A percentile compares a stretch with the other conserved stretches of the same genome.
Evolutionary conservation across 345 rosid genomes (phyloP).

Genomic region (Erucastrum elatum): DNA sequence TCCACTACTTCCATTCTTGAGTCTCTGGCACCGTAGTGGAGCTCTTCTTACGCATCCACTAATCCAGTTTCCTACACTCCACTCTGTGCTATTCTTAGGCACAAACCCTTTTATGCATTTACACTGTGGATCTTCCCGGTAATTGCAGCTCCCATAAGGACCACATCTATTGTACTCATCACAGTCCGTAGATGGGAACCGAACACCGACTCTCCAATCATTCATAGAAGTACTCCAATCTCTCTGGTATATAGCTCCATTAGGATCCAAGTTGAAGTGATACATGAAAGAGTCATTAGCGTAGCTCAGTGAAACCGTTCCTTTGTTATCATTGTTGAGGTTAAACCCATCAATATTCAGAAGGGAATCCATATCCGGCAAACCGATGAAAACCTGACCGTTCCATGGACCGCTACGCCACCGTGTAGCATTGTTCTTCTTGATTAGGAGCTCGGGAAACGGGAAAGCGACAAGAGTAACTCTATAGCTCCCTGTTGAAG

Average conservation of each 20-base stretch:
- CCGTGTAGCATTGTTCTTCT: constrained; percentile 42
- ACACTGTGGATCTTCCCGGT: neutral
- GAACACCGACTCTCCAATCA: neutral
- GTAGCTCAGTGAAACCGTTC: constrained; percentile 21
- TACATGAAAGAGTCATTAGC: constrained; percentile 3
- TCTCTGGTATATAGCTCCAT: constrained; percentile 33
- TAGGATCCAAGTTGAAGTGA: constrained; percentile 31
- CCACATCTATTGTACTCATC: neutral
- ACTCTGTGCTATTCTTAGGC: constrained; percentile 47
- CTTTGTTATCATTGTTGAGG: constrained; percentile 30
- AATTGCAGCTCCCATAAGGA: neutral
- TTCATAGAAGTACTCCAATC: constrained; percentile 18
- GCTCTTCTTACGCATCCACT: constrained; percentile 54
- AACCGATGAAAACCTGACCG: constrained; percentile 46
- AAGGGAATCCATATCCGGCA: constrained; percentile 34
- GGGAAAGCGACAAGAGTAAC: constrained; percentile 27
- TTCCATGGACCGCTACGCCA: constrained; percentile 77
- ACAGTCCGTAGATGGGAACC: neutral
- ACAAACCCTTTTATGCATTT: constrained; percentile 54
- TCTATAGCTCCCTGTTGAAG: constrained; percentile 51
- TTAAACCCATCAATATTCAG: constrained; percentile 38
- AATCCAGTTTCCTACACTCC: constrained; percentile 48
- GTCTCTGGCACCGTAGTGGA: constrained; percentile 37
- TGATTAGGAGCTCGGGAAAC: constrained; percentile 43
- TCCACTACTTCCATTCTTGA: constrained; percentile 17